A percentile compares a stretch with the other conserved stretches of the same genome.
phyloP scores from a whole-genome alignment of 2,329 filamentous ascomycete genomes.

The Stagonosporopsis vannaccii region DNA sequence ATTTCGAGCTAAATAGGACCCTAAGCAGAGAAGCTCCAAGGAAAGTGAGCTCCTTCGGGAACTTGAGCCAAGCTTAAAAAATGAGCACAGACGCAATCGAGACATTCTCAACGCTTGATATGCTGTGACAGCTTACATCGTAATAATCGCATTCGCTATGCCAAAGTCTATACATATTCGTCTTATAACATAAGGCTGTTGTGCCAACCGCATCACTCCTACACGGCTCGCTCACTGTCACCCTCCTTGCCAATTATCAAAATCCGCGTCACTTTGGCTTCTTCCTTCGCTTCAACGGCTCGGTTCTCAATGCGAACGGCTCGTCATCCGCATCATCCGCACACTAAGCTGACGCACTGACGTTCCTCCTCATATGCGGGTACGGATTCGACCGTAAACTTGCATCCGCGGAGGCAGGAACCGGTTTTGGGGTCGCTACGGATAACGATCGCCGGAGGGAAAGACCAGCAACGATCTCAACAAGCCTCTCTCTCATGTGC shows the following conservation, averaged over 20 bases:
- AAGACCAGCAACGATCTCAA: conserved; percentile 13
- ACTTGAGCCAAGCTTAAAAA: neutral
- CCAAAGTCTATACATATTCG: neutral
- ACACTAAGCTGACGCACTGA: conserved; percentile 7
- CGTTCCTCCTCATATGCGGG: neutral
- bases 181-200: neutral
- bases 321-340: conserved; percentile 11
- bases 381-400: neutral
- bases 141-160: neutral
- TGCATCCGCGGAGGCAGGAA: neutral
- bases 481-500: conserved; percentile 6
- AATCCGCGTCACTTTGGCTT: conserved; percentile 9
- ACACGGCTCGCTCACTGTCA: no score
- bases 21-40: neutral
- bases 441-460: conserved; percentile 5
- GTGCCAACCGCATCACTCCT: neutral
- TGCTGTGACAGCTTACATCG: neutral
- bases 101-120: neutral
- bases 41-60: neutral
- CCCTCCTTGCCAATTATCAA: conserved; percentile 8
- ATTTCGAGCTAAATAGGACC: neutral
- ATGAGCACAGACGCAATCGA: neutral
- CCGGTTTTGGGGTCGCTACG: neutral
- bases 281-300: conserved; percentile 3
- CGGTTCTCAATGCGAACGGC: neutral